Evolutionary conservation across 768 basidiomycete genomes (phyloP).

Genomic region (Trametes maxima): DNA sequence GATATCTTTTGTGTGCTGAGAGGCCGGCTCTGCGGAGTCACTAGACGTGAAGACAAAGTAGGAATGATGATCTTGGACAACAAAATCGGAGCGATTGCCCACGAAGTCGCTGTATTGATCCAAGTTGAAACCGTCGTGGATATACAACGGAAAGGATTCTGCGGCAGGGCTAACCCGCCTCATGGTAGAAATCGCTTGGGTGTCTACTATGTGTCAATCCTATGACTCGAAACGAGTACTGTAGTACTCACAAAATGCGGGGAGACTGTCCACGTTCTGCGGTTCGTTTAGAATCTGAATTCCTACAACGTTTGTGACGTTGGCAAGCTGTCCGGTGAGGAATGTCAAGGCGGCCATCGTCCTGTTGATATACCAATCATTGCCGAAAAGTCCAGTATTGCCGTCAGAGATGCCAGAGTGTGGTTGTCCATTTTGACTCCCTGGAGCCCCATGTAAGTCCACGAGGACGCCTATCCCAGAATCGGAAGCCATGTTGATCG

Average conservation of each 20-base stretch:
- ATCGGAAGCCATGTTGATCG: constrained; percentile 45
- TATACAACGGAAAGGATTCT: constrained; percentile 56
- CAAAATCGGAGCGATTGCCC: constrained; percentile 55
- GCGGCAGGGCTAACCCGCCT: constrained; percentile 42
- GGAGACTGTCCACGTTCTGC: constrained; percentile 47
- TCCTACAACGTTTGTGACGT: constrained; percentile 46
- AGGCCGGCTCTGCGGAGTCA: constrained; percentile 50
- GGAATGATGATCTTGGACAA: constrained; percentile 75
- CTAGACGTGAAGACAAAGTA: constrained; percentile 66
- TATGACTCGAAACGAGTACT: constrained; percentile 11
- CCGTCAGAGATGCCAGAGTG: constrained; percentile 51
- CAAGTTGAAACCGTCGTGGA: constrained; percentile 71
- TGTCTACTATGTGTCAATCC: constrained; percentile 40
- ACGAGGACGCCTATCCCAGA: constrained; percentile 51
- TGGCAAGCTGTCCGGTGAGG: constrained; percentile 33
- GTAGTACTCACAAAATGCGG: constrained; percentile 42
- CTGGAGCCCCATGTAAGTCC: constrained; percentile 57
- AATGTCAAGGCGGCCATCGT: constrained; percentile 46
- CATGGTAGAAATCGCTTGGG: constrained; percentile 51
- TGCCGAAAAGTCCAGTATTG: constrained; percentile 41
- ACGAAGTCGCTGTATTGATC: constrained; percentile 52
- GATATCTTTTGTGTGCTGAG: constrained; percentile 45
- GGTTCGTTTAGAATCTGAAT: constrained; percentile 57
- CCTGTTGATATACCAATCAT: constrained; percentile 38
- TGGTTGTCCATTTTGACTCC: constrained; percentile 47